phyloP scores from a whole-genome alignment of 2,329 filamentous ascomycete genomes.

The Botrytis sinoallii region DNA sequence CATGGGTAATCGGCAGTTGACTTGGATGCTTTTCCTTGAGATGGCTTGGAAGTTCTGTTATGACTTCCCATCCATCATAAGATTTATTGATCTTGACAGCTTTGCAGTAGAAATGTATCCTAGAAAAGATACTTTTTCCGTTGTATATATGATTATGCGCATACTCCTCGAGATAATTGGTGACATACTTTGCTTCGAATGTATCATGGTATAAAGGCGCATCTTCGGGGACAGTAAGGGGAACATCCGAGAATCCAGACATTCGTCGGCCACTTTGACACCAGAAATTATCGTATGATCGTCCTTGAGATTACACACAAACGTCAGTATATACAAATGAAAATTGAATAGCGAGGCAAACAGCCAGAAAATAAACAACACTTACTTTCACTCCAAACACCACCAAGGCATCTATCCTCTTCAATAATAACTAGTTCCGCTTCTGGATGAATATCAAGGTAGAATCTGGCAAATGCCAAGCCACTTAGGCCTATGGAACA shows the following conservation, averaged over 20 bases:
- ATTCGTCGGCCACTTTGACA: constrained; percentile 36
- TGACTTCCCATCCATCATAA: constrained; percentile 24
- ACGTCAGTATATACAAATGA: not conserved
- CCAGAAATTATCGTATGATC: constrained; percentile 36
- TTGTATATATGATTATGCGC: constrained; percentile 23
- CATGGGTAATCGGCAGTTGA: too few species aligned
- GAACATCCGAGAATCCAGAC: constrained; percentile 37
- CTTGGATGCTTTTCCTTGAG: not conserved
- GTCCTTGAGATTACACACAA: constrained; percentile 20
- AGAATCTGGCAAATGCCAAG: constrained; percentile 23
- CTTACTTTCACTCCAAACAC: constrained; percentile 10
- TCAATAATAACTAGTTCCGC: constrained; percentile 23
- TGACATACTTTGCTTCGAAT: constrained; percentile 35
- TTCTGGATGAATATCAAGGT: constrained; percentile 24
- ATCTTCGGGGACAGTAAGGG: constrained; percentile 32
- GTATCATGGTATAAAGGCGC: constrained; percentile 31
- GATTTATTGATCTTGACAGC: constrained; percentile 29
- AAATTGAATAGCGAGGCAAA: not conserved
- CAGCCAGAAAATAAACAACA: not conserved
- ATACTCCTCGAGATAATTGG: constrained; percentile 34
- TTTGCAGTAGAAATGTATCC: constrained; percentile 28
- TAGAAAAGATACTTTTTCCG: constrained; percentile 27
- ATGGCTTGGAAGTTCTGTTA: not conserved
- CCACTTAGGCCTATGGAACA: constrained; percentile 9
- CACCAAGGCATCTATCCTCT: constrained; percentile 20